Base-by-base conservation (phyloP, 768 basidiomycete species). In the Dacryopinax primogenitus region DNA sequence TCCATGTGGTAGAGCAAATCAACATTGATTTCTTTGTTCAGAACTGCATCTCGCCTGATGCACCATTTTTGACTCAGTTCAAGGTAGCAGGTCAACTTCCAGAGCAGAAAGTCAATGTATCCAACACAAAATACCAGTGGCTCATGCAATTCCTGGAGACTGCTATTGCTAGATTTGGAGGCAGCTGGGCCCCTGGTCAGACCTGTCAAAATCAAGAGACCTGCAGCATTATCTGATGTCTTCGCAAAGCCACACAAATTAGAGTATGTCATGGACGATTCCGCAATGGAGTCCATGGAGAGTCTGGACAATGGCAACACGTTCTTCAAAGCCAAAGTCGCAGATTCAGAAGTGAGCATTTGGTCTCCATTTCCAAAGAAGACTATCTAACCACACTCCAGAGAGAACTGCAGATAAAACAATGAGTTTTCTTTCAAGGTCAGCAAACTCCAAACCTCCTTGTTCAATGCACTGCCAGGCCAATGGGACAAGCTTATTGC, bases 121-220 rank as follows among this genome's bases (percentile, higher is more conserved):
- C 90, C 23, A 90, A 92, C 71, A 83, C 83, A 6, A 95, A 94
- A 74, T 95, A 95, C 76, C 88, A 94, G 76, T 83, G 86, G 0
- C 76, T 98, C 45, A 92, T 99, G 90, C 84, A 90, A 9, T 79
- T 98, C 65, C 83, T 98, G 70, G 94, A 98, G 70, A 86, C 92
- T 30, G 84, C 86, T 32, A 86, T 98, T 37, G 96, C 96, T 15
- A 83, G 86, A 66, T 87, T 97, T 69, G 76, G 73, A 32, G 86
- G 41, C 67, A 65, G 16, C 65, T n/a, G n/a, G 41, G 7, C 34
- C 33, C 45, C 26, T 34, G 34, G 34, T 6, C 26, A 73, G 70
- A 58, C 72, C 73, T 12, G 15, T 63, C 30, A 28, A 58, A 0
- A 63, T 32, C 13, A 64, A 65, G 51, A 68, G 33, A 2, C 21